Evolutionary conservation across 2,329 filamentous ascomycete species (phyloP).

Genomic region (Alternaria dauci): DNA sequence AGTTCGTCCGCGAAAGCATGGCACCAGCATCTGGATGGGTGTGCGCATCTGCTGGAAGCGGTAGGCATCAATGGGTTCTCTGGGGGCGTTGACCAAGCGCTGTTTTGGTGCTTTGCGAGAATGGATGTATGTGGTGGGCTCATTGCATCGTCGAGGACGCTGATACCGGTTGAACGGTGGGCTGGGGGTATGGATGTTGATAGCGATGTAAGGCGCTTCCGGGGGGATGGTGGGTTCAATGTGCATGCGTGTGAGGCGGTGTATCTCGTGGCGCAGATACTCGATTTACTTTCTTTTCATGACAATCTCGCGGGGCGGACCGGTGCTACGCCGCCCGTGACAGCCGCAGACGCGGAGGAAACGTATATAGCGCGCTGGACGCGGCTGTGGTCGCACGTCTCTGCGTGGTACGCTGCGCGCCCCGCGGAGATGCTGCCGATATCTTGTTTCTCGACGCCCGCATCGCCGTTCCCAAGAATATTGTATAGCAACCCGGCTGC

Average conservation of each 20-base stretch:
- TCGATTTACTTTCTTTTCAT: constrained; percentile 38
- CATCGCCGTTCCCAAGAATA: constrained; percentile 21
- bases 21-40: constrained; percentile 65
- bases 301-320: constrained; percentile 34
- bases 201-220: constrained; percentile 52
- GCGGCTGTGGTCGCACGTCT: constrained; percentile 43
- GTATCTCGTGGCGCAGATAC: constrained; percentile 62
- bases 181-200: constrained; percentile 52
- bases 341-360: background rate
- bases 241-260: constrained; percentile 69
- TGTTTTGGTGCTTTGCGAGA: constrained; percentile 67
- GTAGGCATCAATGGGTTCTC: constrained; percentile 62
- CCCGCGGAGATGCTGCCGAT: constrained; percentile 31
- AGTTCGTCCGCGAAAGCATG: constrained; percentile 61
- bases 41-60: constrained; percentile 62
- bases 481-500: constrained; percentile 28
- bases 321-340: background rate
- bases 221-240: constrained; percentile 54
- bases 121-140: constrained; percentile 67
- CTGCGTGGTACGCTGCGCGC: constrained; percentile 43
- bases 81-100: constrained; percentile 61
- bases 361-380: constrained; percentile 34
- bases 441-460: constrained; percentile 7
- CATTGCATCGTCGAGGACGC: constrained; percentile 61
- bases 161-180: constrained; percentile 62